phyloP scores from a whole-genome alignment of 1,284 basidiomycete genomes.

The Cutaneotrichosporon spelunceum region DNA sequence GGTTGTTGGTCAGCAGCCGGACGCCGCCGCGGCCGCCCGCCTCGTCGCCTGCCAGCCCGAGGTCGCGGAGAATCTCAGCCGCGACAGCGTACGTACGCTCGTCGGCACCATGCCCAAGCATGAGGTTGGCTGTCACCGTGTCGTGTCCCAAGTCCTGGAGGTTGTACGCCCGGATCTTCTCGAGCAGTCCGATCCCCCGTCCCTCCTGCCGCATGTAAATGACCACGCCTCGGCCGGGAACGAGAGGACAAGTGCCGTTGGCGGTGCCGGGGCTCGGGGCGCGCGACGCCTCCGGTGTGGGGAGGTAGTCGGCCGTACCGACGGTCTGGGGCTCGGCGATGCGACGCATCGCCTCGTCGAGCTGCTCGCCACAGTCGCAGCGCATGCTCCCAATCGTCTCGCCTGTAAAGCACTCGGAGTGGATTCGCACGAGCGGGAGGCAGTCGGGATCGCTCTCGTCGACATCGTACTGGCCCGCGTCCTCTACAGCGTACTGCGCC shows the following conservation, averaged over 20 bases:
- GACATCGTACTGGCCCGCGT: constrained; percentile 15
- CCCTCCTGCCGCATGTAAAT: constrained; percentile 98
- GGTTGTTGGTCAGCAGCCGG: constrained; percentile 92
- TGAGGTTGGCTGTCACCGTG: constrained; percentile 93
- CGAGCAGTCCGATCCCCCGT: constrained; percentile 92
- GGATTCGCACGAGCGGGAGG: constrained; percentile 85
- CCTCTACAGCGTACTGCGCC: constrained; percentile 15
- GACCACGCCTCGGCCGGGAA: constrained; percentile 83
- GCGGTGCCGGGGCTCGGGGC: constrained; percentile 24
- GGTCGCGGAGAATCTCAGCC: constrained; percentile 80
- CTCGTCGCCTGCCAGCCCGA: constrained; percentile 65
- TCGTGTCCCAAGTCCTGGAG: constrained; percentile 97
- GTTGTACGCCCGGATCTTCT: constrained; percentile 97
- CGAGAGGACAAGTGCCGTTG: constrained; percentile 17
- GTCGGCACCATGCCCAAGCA: constrained; percentile 92
- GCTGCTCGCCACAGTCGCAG: constrained; percentile 97
- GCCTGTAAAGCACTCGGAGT: constrained; percentile 98
- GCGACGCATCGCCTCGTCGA: constrained; percentile 90
- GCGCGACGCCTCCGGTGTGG: constrained; percentile 43
- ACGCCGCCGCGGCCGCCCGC: constrained; percentile 62
- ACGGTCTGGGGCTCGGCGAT: constrained; percentile 68
- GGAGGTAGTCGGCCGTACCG: constrained; percentile 26
- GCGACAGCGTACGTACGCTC: constrained; percentile 91
- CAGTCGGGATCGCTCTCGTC: constrained; percentile 32
- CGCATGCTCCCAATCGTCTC: constrained; percentile 98